A percentile compares a stretch with the other conserved stretches of the same genome.
phyloP scores from a whole-genome alignment of 2,329 filamentous ascomycete genomes.

The Pseudogymnoascus destructans region DNA sequence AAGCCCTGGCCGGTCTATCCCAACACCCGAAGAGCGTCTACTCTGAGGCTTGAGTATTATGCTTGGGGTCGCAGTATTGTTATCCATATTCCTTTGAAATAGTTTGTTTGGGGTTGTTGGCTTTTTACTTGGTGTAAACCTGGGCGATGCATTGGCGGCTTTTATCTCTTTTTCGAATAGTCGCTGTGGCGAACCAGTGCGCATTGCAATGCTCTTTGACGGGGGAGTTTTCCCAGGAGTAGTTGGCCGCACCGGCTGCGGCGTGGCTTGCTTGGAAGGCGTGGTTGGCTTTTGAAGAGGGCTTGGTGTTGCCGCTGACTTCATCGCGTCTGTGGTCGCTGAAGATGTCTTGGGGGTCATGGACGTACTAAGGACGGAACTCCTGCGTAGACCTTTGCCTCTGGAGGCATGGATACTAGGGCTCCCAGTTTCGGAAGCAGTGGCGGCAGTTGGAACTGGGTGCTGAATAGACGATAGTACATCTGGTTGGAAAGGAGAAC shows the following conservation, averaged over 20 bases:
- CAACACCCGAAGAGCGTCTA: conserved; percentile 52
- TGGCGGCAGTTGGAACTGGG: conserved; percentile 26
- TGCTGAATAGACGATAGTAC: conserved; percentile 23
- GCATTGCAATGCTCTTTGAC: conserved; percentile 33
- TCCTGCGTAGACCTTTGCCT: conserved; percentile 37
- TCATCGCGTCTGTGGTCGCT: conserved; percentile 14
- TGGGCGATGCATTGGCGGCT: conserved; percentile 21
- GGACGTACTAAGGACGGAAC: conserved; percentile 30
- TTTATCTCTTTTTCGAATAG: conserved; percentile 31
- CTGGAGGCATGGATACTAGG: conserved; percentile 42
- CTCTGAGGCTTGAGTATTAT: conserved; percentile 49
- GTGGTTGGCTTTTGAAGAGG: conserved; percentile 27
- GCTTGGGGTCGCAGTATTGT: conserved; percentile 46
- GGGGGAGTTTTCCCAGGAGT: conserved; percentile 39
- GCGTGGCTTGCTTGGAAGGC: conserved; percentile 31
- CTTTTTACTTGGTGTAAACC: conserved; percentile 27
- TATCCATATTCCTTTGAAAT: conserved; percentile 41
- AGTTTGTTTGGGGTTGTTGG: conserved; percentile 30
- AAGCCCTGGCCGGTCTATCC: conserved; percentile 55
- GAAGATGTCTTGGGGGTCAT: conserved; percentile 28
- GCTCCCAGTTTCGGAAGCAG: conserved; percentile 38
- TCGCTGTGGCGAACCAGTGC: conserved; percentile 37
- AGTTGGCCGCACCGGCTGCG: conserved; percentile 31
- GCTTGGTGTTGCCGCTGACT: conserved; percentile 17
- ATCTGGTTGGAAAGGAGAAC: conserved; percentile 31